Conservation (phyloP, 225 moss, liverwort and hornwort species). For the Physcomitrium patens region DNA sequence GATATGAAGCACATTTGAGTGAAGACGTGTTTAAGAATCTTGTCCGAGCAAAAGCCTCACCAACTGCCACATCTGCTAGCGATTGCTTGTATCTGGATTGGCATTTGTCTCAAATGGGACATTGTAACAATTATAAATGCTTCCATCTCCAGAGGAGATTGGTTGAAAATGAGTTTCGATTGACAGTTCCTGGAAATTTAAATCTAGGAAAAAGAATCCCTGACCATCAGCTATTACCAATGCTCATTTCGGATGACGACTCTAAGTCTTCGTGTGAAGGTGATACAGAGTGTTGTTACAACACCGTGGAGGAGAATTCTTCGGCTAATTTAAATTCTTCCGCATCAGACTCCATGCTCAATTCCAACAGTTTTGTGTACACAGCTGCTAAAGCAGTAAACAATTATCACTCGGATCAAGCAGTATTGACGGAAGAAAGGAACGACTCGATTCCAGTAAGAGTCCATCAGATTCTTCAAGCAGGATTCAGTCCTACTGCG, state of each 20-base stretch:
- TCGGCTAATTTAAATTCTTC: constrained; percentile 25
- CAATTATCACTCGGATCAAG: constrained; percentile 42
- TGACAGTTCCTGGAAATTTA: constrained; percentile 23
- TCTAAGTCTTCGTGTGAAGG: constrained; percentile 20
- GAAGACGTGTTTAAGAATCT: constrained; percentile 38
- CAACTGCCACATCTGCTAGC: constrained; percentile 44
- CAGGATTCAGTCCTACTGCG: constrained; percentile 30
- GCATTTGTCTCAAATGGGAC: constrained; percentile 58
- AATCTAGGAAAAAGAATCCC: constrained; percentile 23
- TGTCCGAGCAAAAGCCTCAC: constrained; percentile 28
- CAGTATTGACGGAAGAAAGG: constrained; percentile 34
- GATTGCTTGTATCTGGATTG: constrained; percentile 66
- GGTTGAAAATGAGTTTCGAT: constrained; percentile 34
- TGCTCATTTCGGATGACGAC: constrained; percentile 27
- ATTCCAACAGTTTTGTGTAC: constrained; percentile 22
- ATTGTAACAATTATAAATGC: constrained; percentile 55
- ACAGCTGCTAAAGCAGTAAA: constrained; percentile 35
- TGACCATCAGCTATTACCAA: constrained; percentile 29
- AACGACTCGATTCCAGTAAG: neutral
- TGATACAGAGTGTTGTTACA: constrained; percentile 21
- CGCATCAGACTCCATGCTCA: constrained; percentile 13
- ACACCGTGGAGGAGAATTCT: constrained; percentile 27
- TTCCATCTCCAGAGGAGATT: constrained; percentile 48
- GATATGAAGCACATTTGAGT: constrained; percentile 17
- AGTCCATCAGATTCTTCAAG: constrained; percentile 14